Conservation (phyloP, 768 basidiomycete species). For the Kwoniella pini region DNA sequence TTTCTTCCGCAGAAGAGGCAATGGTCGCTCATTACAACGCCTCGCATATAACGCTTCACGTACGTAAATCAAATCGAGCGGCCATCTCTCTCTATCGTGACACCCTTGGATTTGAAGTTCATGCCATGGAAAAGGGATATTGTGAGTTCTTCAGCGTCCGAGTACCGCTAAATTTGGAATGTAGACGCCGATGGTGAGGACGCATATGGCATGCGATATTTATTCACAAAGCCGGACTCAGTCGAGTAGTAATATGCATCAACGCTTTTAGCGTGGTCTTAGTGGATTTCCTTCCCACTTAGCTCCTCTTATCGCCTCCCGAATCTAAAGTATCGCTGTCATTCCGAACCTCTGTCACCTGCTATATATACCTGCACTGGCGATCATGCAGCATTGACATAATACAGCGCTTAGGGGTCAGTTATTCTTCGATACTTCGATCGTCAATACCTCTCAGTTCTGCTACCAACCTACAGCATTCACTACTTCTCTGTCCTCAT, state of each 20-base stretch:
- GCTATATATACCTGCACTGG: too few species aligned
- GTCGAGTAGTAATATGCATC: not conserved
- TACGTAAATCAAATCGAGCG: conserved; percentile 91
- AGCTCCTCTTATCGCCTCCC: too few species aligned
- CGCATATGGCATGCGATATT: conserved; percentile 83
- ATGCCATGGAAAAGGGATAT: conserved; percentile 82
- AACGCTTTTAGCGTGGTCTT: not conserved
- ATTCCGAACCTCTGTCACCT: too few species aligned
- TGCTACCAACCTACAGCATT: too few species aligned
- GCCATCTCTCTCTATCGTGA: conserved; percentile 86
- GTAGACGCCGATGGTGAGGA: conserved; percentile 93
- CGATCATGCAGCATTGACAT: too few species aligned
- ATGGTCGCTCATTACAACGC: conserved; percentile 88
- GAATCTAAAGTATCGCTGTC: too few species aligned
- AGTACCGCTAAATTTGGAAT: not conserved
- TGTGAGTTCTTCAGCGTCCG: conserved; percentile 63
- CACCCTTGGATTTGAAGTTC: conserved; percentile 83
- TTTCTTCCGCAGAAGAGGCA: conserved; percentile 68
- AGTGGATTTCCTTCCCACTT: too few species aligned
- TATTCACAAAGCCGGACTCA: conserved; percentile 34
- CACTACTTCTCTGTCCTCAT: too few species aligned
- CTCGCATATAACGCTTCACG: conserved; percentile 80
- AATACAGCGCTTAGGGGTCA: too few species aligned
- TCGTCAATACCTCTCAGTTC: too few species aligned
- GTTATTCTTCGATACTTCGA: too few species aligned